Evolutionary conservation across 352 stramenopile species (phyloP).

Genomic region (Aphanomyces astaci): DNA sequence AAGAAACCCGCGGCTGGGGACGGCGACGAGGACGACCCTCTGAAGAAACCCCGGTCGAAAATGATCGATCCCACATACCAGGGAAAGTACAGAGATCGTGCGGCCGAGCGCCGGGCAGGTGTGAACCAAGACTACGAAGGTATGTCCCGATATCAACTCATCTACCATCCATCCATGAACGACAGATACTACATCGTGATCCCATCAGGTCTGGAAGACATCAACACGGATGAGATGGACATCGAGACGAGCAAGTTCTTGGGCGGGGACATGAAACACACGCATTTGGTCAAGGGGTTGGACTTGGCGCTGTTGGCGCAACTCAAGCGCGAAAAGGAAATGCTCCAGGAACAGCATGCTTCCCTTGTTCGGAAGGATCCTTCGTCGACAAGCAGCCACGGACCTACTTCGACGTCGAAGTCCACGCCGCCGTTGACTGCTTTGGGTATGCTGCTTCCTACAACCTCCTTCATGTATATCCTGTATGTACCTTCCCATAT

Average conservation of each 20-base stretch:
- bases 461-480: too few species aligned
- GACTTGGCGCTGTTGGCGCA: slow-evolving; percentile 83
- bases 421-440: too few species aligned
- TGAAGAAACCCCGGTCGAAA: not conserved
- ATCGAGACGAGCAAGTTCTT: slow-evolving; percentile 79
- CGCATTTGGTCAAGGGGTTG: slow-evolving; percentile 84
- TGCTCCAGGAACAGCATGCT: slow-evolving; percentile 31
- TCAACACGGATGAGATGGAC: slow-evolving; percentile 48
- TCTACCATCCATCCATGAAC: too few species aligned
- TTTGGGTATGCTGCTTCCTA: too few species aligned
- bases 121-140: not conserved
- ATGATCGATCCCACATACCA: not conserved
- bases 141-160: not conserved
- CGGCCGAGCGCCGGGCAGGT: slow-evolving; percentile 43
- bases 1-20: slow-evolving; percentile 15
- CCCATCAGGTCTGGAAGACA: not conserved
- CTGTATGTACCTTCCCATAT: too few species aligned
- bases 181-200: not conserved
- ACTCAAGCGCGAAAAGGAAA: slow-evolving; percentile 70
- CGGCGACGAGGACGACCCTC: slow-evolving; percentile 8
- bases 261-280: slow-evolving; percentile 73
- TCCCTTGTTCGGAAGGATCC: not conserved
- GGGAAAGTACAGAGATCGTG: slow-evolving; percentile 50
- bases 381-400: not conserved
- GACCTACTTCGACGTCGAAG: too few species aligned